A percentile compares a stretch with the other conserved stretches of the same genome.
Evolutionary conservation across 257 asterid genomes (phyloP).

Genomic region (Gentiana macrophylla): DNA sequence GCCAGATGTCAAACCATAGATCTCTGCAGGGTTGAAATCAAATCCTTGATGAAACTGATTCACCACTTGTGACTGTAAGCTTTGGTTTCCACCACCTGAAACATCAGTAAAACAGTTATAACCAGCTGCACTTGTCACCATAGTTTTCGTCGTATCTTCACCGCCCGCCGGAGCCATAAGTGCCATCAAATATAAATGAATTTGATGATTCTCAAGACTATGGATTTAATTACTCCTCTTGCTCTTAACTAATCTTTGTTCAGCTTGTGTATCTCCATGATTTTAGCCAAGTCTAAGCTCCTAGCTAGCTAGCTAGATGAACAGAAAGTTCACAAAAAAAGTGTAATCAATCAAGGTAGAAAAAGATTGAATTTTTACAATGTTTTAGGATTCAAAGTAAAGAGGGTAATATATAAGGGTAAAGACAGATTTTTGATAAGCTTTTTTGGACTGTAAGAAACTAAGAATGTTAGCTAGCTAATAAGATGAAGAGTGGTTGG

Average conservation of each 20-base stretch:
- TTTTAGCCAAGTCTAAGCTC: neutral
- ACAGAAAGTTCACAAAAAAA: conserved; percentile 4
- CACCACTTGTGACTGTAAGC: conserved; percentile 19
- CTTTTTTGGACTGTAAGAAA: conserved; percentile 1
- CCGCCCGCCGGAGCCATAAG: conserved; percentile 28
- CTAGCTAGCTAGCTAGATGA: conserved; percentile 9
- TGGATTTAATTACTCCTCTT: neutral
- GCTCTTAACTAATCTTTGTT: neutral
- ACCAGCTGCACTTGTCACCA: conserved; percentile 24
- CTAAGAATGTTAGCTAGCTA: conserved; percentile 1
- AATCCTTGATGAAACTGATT: conserved; percentile 31
- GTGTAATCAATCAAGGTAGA: conserved; percentile 11
- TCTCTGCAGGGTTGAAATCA: conserved; percentile 28
- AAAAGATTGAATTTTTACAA: conserved; percentile 28
- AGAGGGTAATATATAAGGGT: conserved; percentile 5
- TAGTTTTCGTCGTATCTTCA: conserved; percentile 21
- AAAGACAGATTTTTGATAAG: conserved; percentile 4
- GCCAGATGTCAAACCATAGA: conserved; percentile 43
- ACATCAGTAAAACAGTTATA: conserved; percentile 32
- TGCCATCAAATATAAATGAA: neutral
- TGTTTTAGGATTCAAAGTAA: conserved; percentile 2
- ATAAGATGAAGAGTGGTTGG: conserved; percentile 8
- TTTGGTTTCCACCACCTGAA: conserved; percentile 16
- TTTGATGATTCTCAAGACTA: neutral
- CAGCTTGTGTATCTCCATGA: conserved; percentile 2